Percentiles rank a stretch among this genome's conserved stretches.
Conservation (phyloP, 129 eudicot species). For the Artemisia tridentata region DNA sequence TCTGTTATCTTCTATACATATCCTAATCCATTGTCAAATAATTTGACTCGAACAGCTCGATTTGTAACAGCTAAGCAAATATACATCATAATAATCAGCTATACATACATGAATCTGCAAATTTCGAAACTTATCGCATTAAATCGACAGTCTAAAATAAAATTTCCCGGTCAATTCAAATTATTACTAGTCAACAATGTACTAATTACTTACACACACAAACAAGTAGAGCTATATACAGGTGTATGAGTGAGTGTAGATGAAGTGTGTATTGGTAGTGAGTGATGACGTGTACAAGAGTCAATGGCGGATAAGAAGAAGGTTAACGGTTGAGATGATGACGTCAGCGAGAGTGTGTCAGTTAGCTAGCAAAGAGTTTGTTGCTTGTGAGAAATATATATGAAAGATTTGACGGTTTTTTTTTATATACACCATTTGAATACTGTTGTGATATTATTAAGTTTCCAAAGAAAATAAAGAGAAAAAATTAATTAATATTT, state of each 20-base stretch:
- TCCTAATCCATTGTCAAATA: too few relatives aligned
- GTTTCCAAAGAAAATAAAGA: too few relatives aligned
- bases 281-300: constrained; percentile 17
- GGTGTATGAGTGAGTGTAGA: background rate
- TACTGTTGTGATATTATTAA: constrained; percentile 22
- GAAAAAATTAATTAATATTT: too few relatives aligned
- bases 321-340: constrained; percentile 23
- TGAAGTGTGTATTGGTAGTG: constrained; percentile 25
- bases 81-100: too few relatives aligned
- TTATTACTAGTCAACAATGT: too few relatives aligned
- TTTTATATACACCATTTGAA: background rate
- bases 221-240: background rate
- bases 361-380: constrained; percentile 24
- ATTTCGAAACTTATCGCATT: too few relatives aligned
- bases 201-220: background rate
- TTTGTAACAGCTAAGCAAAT: too few relatives aligned
- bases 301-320: constrained; percentile 31
- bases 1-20: too few relatives aligned
- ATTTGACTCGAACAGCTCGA: too few relatives aligned
- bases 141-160: too few relatives aligned
- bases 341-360: constrained; percentile 32
- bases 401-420: constrained; percentile 1
- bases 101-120: too few relatives aligned
- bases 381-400: constrained; percentile 15
- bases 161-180: too few relatives aligned